Percentiles rank a stretch among this genome's conserved stretches.
Conservation (phyloP, 371 early-diverging fungal species). For the Mycotypha africana region DNA sequence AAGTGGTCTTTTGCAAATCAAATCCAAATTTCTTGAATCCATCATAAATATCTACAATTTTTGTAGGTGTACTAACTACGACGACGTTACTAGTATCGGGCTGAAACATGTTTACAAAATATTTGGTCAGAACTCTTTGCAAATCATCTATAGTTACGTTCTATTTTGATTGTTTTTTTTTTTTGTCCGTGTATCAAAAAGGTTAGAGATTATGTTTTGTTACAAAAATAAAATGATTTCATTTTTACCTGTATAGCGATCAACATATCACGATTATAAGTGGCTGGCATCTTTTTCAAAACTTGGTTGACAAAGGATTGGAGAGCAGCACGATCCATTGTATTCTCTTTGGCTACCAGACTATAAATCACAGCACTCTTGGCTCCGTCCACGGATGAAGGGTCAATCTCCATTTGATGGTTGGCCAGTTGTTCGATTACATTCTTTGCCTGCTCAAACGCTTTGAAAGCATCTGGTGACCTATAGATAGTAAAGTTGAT, state of each 20-base stretch:
- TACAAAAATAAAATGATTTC: too few species aligned
- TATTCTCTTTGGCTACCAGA: conserved; percentile 52
- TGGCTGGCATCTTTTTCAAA: conserved; percentile 49
- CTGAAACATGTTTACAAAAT: conserved; percentile 51
- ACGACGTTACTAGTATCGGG: conserved; percentile 50
- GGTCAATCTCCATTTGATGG: conserved; percentile 45
- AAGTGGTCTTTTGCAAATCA: conserved; percentile 20
- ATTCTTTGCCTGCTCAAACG: conserved; percentile 52
- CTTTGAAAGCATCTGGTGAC: conserved; percentile 56
- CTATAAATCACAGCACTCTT: conserved; percentile 62
- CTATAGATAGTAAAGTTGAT: conserved; percentile 53
- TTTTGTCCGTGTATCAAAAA: too few species aligned
- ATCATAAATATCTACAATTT: conserved; percentile 42
- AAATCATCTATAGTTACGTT: conserved; percentile 40
- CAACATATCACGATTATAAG: conserved; percentile 49
- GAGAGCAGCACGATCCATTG: conserved; percentile 52
- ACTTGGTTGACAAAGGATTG: conserved; percentile 58
- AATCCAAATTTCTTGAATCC: conserved; percentile 36
- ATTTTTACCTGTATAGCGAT: conserved; percentile 35
- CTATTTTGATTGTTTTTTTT: too few species aligned
- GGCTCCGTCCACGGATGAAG: conserved; percentile 55
- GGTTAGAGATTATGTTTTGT: not conserved
- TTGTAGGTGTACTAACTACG: conserved; percentile 49
- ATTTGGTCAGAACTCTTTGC: conserved; percentile 33
- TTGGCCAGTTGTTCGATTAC: conserved; percentile 50